Base-by-base conservation (phyloP, 371 early-diverging fungal species). In the Batkoa obscura region DNA sequence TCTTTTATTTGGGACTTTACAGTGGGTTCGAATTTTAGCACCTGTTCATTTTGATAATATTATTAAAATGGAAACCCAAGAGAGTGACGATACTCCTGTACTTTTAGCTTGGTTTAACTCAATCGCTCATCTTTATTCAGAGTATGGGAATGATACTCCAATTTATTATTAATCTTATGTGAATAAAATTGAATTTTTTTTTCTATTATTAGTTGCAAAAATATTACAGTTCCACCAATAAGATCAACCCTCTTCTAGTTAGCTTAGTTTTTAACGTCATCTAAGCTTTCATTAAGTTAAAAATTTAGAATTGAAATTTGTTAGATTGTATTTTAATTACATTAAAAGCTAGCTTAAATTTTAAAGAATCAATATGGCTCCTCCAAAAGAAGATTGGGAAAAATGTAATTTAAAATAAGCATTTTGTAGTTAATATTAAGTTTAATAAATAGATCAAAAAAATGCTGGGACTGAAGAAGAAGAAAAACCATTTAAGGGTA, bases 401-500 rank as follows among this genome's bases (percentile, higher is more conserved):
- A 94, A 94, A 74, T 92, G 90, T 93, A 82, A 61, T 60, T 61
- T 23, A 13, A 57, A 36, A 41, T n/a, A 12, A 47, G 2, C 2
- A 2, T 48, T 43, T 50, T 3, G 9, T n/a, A n/a, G n/a, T 31
- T 33, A 23, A n/a, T 9, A 13, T 36, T 17, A 15, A 13, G 50
- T 15, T 39, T 6, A 41, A n/a, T 50, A 0, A 49, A 48, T 76
- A 88, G 87, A 88, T 75, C 81, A 85, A 42, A 83, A 86, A 64
- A 71, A 76, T 17, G 50, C 75, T 23, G 92, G 90, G n/a, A n/a
- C n/a, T 34, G 88, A 86, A 34, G 72, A 77, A 60, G 79, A 83
- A 17, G 76, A 84, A 36, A 91, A 92, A 61, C 86, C 89, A 67
- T 90, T 94, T 63, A 87, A 90, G 64, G 86, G 90, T 88, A 72